Evolutionary conservation across 192 early-diverging fungal genomes (phyloP), one percentile per base, ranked within the genome.

Genomic region (Umbelopsis sp.): DNA sequence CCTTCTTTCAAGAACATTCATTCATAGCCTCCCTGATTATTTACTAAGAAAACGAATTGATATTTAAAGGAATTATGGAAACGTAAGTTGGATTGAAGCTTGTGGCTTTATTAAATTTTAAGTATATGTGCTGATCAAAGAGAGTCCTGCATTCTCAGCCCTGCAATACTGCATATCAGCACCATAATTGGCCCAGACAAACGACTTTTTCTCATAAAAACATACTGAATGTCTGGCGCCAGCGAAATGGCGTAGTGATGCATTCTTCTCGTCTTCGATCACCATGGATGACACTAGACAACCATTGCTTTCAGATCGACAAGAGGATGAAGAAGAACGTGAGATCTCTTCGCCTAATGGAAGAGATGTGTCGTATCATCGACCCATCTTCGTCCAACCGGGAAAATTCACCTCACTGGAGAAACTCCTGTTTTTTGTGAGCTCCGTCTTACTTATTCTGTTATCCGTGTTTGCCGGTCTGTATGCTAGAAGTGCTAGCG

Each of bases 321-420:
- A 62, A 62, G 56, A 62, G 29, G 56, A 62, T 7, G 56, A 62
- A 29, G 56, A 62, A 3, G 56, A 62, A 31, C 56, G 56, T 4
- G 56, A 62, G 56, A 62, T 62, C 20, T 62, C 56, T 4, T 62
- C 56, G 16, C 56, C 56, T 0, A 62, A 71, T 67, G 74, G 74
- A 1, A 71, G 74, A 36, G 74, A 70, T 10, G 65, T 45, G 14
- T 76, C 56, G 16, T 70, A 78, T 67, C 77, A 68, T 5, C 66
- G 69, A 26, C 77, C 77, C 14, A 26, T 69, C 54, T 78, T 72
- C 26, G 38, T 74, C 14, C 77, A 73, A 20, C 72, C 77, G 14
- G 79, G 79, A 26, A 70, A 66, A 68, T 81, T 81, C 41, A 74
- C 79, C 6, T 52, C 53, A 26, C 66, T 81, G n/a, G 79, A 81